Evolutionary conservation across 306 rosid species (phyloP), one percentile per base, ranked within the genome.

Genomic region (Pachyrhizus erosus): DNA sequence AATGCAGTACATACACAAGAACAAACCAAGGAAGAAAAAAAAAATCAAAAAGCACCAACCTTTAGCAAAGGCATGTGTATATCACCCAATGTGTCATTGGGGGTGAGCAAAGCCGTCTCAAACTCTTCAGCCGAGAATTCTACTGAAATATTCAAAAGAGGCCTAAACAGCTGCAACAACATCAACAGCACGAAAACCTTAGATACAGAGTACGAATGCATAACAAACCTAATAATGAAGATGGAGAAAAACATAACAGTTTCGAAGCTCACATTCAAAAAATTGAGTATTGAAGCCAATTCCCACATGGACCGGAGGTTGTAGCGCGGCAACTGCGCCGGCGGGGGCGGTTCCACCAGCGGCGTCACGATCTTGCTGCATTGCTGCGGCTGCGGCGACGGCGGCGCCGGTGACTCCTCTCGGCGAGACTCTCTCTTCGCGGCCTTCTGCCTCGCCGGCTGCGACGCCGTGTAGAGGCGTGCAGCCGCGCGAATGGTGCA

Each of bases 71-170:
- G 98, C 76, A 94, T 91, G 81, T 94, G 98, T 45, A 94, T 85
- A 73, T 92, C 93, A 82, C 92, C 85, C 88, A 94, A 91, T 40
- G 94, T 92, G 51, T 92, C 97, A 55, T 94, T 94, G 34, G 98
- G 98, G 6, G 86, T 86, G 72, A 94, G 88, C 86, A 94, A 90
- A 68, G 98, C 94, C 9, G 97, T 92, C 85, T 94, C 98, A 17
- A 94, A 91, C 91, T 94, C 98, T 87, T 94, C 98, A 0, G 89
- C 98, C 5, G 98, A 90, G 87, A 94, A 92, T 75, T 94, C 98
- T 24, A 73, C 84, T 61, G 89, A 78, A 45, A 92, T 89, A 85
- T 94, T 92, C 91, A 94, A 77, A 31, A 92, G 88, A 27, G 91
- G 94, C 87, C 94, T 84, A 87, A 91, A 94, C 23, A 89, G 88